phyloP scores from a whole-genome alignment of 441 rosid species.

The Mallotus repandus region DNA sequence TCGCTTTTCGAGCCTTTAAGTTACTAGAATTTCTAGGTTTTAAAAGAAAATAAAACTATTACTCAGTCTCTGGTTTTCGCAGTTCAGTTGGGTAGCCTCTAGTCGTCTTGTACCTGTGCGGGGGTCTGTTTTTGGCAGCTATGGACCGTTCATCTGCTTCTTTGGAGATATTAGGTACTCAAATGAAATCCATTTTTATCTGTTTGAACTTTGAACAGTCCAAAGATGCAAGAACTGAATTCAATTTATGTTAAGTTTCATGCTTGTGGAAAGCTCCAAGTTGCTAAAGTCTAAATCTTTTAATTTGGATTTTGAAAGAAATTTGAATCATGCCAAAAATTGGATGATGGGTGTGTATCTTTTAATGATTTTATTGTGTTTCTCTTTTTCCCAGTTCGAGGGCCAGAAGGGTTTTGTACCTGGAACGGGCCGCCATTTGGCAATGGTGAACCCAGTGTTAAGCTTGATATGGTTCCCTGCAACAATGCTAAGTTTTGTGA shows the following conservation, averaged over 20 bases:
- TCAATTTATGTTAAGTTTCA: neutral
- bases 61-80: neutral
- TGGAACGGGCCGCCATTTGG: conserved; percentile 87
- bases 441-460: conserved; percentile 53
- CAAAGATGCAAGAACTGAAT: no score
- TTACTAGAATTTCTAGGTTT: no score
- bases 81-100: neutral
- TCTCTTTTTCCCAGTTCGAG: conserved; percentile 46
- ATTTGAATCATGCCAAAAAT: neutral
- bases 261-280: neutral
- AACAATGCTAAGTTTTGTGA: conserved; percentile 55
- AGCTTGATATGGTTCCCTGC: conserved; percentile 64
- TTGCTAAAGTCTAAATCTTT: neutral
- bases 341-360: neutral
- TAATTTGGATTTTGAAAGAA: neutral
- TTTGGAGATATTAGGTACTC: conserved; percentile 67
- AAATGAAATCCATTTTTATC: neutral
- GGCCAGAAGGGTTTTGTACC: conserved; percentile 65
- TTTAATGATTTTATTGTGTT: conserved; percentile 6
- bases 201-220: neutral
- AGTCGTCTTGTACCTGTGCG: neutral
- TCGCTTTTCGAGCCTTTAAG: no score
- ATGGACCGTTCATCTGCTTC: conserved; percentile 39
- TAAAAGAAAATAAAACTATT: no score
- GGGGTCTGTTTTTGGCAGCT: conserved; percentile 31